Conservation (phyloP, 169 alveolate species). For the Cryptosporidium sp. region DNA sequence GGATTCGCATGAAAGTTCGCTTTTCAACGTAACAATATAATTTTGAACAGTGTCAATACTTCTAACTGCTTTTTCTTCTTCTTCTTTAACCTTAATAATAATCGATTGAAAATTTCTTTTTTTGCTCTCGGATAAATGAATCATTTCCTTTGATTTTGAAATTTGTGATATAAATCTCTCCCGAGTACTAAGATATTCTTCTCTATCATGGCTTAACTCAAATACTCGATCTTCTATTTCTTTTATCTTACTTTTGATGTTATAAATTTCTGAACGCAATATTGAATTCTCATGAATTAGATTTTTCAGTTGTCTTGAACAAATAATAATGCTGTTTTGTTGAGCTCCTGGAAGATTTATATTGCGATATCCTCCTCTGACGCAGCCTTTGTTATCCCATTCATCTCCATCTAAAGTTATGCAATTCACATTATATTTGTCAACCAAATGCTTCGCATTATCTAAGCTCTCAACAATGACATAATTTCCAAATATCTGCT, state of each 20-base stretch:
- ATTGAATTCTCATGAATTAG: neutral
- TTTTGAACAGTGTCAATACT: constrained; percentile 32
- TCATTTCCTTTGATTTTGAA: constrained; percentile 60
- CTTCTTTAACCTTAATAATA: constrained; percentile 42
- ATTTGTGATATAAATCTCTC: constrained; percentile 27
- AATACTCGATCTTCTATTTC: constrained; percentile 24
- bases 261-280: neutral
- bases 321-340: constrained; percentile 6
- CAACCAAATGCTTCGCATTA: constrained; percentile 21
- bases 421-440: constrained; percentile 42
- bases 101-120: constrained; percentile 39
- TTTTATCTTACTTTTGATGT: constrained; percentile 2
- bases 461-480: constrained; percentile 57
- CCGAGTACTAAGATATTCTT: constrained; percentile 12
- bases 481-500: constrained; percentile 70
- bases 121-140: constrained; percentile 52
- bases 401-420: constrained; percentile 72
- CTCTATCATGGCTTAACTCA: neutral
- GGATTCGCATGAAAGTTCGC: neutral
- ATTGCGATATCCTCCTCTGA: constrained; percentile 53
- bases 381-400: constrained; percentile 63
- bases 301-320: constrained; percentile 9
- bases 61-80: constrained; percentile 37
- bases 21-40: constrained; percentile 31
- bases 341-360: constrained; percentile 5